A percentile compares a stretch with the other conserved stretches of the same genome.
Conservation (phyloP, 352 stramenopile species). For the Pythium monospermum region DNA sequence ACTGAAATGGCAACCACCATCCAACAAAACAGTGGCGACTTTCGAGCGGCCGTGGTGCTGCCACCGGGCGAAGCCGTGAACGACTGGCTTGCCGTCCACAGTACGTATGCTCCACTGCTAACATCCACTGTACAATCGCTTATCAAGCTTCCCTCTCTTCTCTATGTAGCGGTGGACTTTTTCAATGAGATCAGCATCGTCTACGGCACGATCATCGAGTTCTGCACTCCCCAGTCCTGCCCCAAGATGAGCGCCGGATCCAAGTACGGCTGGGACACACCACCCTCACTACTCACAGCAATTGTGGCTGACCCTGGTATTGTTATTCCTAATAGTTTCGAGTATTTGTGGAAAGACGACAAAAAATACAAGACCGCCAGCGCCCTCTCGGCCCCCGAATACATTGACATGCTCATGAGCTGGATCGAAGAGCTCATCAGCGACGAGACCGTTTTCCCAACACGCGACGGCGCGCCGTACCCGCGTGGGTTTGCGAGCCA, state of each 20-base stretch:
- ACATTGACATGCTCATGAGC: constrained; percentile 91
- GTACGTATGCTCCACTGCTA: constrained; percentile 23
- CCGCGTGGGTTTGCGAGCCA: constrained; percentile 76
- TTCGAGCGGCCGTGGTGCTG: constrained; percentile 54
- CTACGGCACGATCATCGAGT: constrained; percentile 88
- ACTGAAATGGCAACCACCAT: too few relatives aligned
- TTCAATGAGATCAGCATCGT: constrained; percentile 94
- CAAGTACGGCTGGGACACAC: constrained; percentile 28
- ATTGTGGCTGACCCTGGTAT: neutral
- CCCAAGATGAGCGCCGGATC: constrained; percentile 70
- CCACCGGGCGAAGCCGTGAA: constrained; percentile 83
- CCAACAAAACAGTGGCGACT: constrained; percentile 65
- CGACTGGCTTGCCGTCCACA: constrained; percentile 92
- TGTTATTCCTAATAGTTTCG: constrained; percentile 38
- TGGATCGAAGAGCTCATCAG: constrained; percentile 90
- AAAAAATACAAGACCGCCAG: constrained; percentile 65
- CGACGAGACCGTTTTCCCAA: constrained; percentile 74
- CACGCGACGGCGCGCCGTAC: constrained; percentile 61
- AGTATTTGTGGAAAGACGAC: constrained; percentile 87
- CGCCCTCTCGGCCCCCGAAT: constrained; percentile 78
- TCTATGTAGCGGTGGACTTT: constrained; percentile 84
- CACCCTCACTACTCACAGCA: neutral
- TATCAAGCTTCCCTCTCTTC: neutral
- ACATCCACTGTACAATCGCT: neutral
- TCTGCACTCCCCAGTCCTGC: constrained; percentile 63